These are phyloP conservation scores for Ganoderma multipileum DNA, from an alignment of 1,284 basidiomycete genomes.

Conservation along the genomic window DNA sequence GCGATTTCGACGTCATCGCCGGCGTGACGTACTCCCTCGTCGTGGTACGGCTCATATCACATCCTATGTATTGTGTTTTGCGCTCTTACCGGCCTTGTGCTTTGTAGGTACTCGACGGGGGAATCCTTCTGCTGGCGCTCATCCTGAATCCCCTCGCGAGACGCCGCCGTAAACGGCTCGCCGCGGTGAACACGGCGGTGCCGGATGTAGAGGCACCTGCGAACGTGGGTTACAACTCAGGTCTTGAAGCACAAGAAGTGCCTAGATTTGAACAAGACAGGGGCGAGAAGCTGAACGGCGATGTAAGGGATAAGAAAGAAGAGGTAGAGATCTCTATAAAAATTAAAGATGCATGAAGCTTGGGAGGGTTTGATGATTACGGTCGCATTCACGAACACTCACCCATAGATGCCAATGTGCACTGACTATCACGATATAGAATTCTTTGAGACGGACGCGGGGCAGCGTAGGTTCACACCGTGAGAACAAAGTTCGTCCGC, in stretches of 20 bases:
- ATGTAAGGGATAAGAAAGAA: not conserved
- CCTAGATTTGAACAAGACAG: not conserved
- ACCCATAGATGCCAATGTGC: not conserved
- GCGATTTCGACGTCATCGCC: constrained; percentile 70
- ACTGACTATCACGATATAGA: not conserved
- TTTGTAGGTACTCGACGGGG: constrained; percentile 61
- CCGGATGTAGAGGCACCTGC: constrained; percentile 1
- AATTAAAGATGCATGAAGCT: not conserved
- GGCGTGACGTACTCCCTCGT: constrained; percentile 67
- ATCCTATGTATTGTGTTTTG: too few species aligned
- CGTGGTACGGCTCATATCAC: constrained; percentile 49
- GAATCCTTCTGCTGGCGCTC: constrained; percentile 62
- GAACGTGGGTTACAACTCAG: not conserved
- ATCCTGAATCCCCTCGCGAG: constrained; percentile 63
- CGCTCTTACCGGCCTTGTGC: not conserved
- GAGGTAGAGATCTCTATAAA: not conserved
- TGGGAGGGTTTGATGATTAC: not conserved
- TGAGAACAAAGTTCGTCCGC: not conserved
- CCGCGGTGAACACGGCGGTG: not conserved
- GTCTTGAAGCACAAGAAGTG: not conserved
- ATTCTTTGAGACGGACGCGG: not conserved
- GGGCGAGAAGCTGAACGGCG: not conserved
- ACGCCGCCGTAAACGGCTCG: constrained; percentile 25
- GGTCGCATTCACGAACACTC: not conserved
- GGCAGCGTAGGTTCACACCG: too few species aligned